Conservation (phyloP, 2,329 filamentous ascomycete genomes). For the Penicillium occitanis region DNA sequence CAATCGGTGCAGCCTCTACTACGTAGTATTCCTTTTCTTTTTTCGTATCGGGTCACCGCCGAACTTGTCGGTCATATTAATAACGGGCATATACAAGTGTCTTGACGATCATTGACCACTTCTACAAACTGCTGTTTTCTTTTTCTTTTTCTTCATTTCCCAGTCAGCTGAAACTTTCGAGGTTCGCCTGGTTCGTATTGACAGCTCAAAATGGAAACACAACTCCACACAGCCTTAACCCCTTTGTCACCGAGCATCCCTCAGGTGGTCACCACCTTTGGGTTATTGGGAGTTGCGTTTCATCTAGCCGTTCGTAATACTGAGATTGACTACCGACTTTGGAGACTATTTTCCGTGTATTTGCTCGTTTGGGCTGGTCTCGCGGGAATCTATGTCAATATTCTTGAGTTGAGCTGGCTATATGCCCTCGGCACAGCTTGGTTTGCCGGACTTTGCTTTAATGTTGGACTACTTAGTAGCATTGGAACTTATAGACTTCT, state of each 20-base stretch:
- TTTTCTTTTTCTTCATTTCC: not conserved
- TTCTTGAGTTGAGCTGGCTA: not conserved
- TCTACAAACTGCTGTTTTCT: not conserved
- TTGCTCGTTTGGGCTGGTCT: not conserved
- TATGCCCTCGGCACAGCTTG: not conserved
- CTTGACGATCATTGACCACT: not conserved
- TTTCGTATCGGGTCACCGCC: not conserved
- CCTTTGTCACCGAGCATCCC: not conserved
- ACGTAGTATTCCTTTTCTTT: not conserved
- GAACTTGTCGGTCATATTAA: not conserved
- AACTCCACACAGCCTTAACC: not conserved
- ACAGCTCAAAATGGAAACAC: not conserved
- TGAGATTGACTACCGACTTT: constrained; percentile 16
- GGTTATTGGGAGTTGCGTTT: not conserved
- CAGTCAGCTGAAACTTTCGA: not conserved
- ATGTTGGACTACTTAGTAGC: not conserved
- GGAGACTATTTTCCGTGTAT: constrained; percentile 2
- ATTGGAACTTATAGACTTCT: not conserved
- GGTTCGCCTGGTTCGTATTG: not conserved
- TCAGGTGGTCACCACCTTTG: not conserved
- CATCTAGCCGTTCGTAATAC: constrained; percentile 12
- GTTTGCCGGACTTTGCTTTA: not conserved
- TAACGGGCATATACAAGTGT: not conserved
- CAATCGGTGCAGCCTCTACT: not conserved
- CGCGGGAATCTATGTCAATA: not conserved